A percentile compares a stretch with the other conserved stretches of the same genome.
These are phyloP conservation scores for Neurospora cerealis DNA, from an alignment of 495 filamentous ascomycete genomes.

Conservation along the genomic window DNA sequence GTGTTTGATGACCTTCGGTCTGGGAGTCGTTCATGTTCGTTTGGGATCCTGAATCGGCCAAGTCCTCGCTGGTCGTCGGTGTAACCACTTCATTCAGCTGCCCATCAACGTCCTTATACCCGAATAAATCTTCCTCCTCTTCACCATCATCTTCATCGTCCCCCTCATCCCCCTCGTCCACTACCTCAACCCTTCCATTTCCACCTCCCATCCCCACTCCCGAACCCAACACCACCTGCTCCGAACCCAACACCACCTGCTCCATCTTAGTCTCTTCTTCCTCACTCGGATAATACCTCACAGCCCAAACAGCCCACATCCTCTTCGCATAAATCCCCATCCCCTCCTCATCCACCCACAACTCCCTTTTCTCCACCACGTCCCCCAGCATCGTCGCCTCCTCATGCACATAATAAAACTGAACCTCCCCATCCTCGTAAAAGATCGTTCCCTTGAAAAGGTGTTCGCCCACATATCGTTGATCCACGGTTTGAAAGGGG, in stretches of 20 bases:
- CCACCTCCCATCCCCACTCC: not conserved
- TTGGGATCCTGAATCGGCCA: not conserved
- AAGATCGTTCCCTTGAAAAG: not conserved
- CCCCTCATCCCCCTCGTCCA: not conserved
- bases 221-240: too few relatives aligned
- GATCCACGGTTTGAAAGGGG: too few relatives aligned
- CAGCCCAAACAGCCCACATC: constrained; percentile 12
- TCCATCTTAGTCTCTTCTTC: not conserved
- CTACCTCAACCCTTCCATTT: not conserved
- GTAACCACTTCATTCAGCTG: not conserved
- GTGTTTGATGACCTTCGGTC: not conserved
- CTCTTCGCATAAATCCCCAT: constrained; percentile 1
- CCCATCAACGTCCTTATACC: not conserved
- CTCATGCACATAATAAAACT: constrained; percentile 2
- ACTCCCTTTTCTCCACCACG: not conserved
- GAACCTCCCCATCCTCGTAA: not conserved
- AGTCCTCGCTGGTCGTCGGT: not conserved
- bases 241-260: not conserved
- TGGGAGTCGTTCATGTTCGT: not conserved
- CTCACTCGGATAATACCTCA: not conserved
- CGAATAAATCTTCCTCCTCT: not conserved
- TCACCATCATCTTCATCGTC: not conserved
- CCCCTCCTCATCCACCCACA: not conserved
- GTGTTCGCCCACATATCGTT: too few relatives aligned
- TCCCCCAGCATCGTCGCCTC: not conserved